Base-by-base conservation (phyloP, 306 rosid genomes). In the Acacia crassicarpa region DNA sequence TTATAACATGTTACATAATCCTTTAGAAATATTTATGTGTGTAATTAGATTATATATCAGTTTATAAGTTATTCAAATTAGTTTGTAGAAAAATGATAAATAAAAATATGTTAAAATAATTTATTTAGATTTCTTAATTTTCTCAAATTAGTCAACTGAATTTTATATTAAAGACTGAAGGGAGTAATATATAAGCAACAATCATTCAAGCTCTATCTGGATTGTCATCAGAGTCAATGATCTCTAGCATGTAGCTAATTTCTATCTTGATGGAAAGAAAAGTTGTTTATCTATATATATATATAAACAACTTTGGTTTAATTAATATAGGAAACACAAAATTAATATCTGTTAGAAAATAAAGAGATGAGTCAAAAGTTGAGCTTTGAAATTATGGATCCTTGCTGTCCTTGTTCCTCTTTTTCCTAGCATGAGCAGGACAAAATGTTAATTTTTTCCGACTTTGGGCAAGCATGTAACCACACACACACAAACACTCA, bases 341-440 rank as follows among this genome's bases (percentile, higher is more conserved):
- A 30, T 12, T 30, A 30, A 30, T 14, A 15, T 63, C 2, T 2
- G 40, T 25, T 6, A 71, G 8, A 71, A 71, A 71, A 15, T 35
- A 13, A 71, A 14, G 45, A 45, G 25, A 78, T 62, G 56, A n/a
- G 48, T 54, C 80, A 70, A 77, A 81, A 71, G 45, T 81, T 81
- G 87, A 65, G 61, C 58, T 70, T 81, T 53, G 14, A 62, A 65
- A 67, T 76, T 56, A 63, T 58, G 14, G 49, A 61, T 72, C 67
- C 51, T 72, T 79, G 23, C 40, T 69, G 27, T 41, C 40, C 40
- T 6, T 83, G 86, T 65, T 65, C 78, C 79, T 79, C 86, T 81
- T 87, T 87, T 84, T 81, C 85, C 87, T 62, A 40, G 46, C 73
- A 25, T 74, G 17, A 16, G 13, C 41, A 67, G 10, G 25, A 67